These are phyloP conservation scores for Apophysomyces variabilis DNA, from an alignment of 371 early-diverging fungal species.

Conservation along the genomic window DNA sequence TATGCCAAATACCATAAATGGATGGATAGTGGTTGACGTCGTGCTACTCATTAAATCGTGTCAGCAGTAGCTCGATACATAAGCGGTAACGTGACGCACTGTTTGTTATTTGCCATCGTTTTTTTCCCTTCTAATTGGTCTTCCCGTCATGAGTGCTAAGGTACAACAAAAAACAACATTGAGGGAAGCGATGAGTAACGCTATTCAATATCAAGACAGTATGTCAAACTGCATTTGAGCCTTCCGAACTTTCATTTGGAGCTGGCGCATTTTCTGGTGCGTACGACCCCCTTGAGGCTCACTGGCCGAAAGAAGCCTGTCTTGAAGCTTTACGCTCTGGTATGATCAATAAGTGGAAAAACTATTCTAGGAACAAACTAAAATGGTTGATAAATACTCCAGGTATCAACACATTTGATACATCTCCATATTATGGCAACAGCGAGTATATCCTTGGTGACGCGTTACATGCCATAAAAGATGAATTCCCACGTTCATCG, in stretches of 20 bases:
- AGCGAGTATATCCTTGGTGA: slow-evolving; percentile 76
- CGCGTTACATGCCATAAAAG: slow-evolving; percentile 53
- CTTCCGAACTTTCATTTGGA: slow-evolving; percentile 56
- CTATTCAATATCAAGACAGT: slow-evolving; percentile 25
- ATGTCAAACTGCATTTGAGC: slow-evolving; percentile 41
- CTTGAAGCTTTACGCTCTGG: slow-evolving; percentile 51
- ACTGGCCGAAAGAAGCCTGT: slow-evolving; percentile 58
- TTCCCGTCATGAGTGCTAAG: too few species aligned
- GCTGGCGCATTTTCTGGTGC: slow-evolving; percentile 61
- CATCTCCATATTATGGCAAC: slow-evolving; percentile 79
- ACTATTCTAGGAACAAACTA: background rate
- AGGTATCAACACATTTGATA: slow-evolving; percentile 78
- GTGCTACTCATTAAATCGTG: too few species aligned
- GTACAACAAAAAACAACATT: too few species aligned
- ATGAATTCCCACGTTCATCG: slow-evolving; percentile 63
- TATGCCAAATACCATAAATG: too few species aligned
- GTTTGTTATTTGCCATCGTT: too few species aligned
- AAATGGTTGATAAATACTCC: background rate
- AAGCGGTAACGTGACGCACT: too few species aligned
- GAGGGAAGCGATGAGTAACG: too few species aligned
- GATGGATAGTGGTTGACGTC: too few species aligned
- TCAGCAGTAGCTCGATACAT: too few species aligned
- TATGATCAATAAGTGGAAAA: slow-evolving; percentile 10
- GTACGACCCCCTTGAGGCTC: slow-evolving; percentile 54
- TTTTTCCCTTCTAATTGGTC: too few species aligned